phyloP scores from a whole-genome alignment of 179 eudicot species.

The Corrigiola litoralis region DNA sequence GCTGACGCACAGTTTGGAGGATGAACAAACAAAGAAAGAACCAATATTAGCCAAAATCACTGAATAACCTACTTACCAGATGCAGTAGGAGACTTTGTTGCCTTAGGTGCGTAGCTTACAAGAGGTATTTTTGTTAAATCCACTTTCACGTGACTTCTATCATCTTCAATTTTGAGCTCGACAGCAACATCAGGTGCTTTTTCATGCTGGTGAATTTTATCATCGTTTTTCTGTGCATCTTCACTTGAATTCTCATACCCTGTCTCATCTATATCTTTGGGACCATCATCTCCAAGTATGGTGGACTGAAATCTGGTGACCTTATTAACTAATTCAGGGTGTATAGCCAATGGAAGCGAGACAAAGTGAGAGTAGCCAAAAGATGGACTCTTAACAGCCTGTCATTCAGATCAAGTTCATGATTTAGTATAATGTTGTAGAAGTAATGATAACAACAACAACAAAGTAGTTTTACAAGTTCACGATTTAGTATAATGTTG shows the following conservation, averaged over 20 bases:
- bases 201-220: slow-evolving; percentile 15
- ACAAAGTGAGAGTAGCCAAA: slow-evolving; percentile 79
- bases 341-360: slow-evolving; percentile 84
- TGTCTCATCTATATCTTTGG: slow-evolving; percentile 27
- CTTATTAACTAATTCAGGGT: slow-evolving; percentile 72
- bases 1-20: not conserved
- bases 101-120: slow-evolving; percentile 43
- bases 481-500: not conserved
- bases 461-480: slow-evolving; percentile 1
- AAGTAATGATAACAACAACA: too few species aligned
- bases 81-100: slow-evolving; percentile 30
- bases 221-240: slow-evolving; percentile 39
- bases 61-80: slow-evolving; percentile 39
- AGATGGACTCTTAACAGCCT: slow-evolving; percentile 61
- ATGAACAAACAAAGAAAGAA: not conserved
- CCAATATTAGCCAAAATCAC: not conserved
- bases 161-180: slow-evolving; percentile 33
- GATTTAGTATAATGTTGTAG: too few species aligned
- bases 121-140: slow-evolving; percentile 38
- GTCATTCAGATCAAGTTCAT: slow-evolving; percentile 21
- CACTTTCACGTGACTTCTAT: slow-evolving; percentile 31
- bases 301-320: slow-evolving; percentile 62
- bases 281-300: slow-evolving; percentile 38
- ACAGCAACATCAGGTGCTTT: slow-evolving; percentile 35
- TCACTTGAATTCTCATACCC: slow-evolving; percentile 27